Evolutionary conservation across 108 stramenopile genomes (phyloP).

Genomic region (Fistulifera solaris): DNA sequence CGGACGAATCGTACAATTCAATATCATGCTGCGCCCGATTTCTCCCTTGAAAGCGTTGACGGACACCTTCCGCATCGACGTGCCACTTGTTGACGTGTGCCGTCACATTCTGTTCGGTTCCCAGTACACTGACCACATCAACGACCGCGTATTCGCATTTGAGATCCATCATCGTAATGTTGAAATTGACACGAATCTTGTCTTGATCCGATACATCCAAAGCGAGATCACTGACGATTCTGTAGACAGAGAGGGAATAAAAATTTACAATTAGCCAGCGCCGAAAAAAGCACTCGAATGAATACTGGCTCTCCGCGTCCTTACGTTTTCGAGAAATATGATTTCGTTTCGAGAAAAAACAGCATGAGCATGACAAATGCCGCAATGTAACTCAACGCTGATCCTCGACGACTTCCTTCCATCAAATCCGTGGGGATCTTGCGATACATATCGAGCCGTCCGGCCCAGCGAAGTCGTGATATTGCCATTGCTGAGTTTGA

Average conservation of each 20-base stretch:
- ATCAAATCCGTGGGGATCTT: constrained; percentile 77
- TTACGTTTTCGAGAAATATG: constrained; percentile 57
- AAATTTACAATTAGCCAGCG: no score
- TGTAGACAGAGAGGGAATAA: no score
- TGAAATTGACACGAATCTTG: constrained; percentile 79
- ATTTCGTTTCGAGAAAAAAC: constrained; percentile 79
- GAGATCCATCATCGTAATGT: constrained; percentile 88
- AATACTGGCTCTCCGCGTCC: no score
- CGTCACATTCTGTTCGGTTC: constrained; percentile 94
- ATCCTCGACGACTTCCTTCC: constrained; percentile 69
- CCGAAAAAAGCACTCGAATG: no score
- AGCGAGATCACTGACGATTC: constrained; percentile 56
- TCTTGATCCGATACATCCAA: constrained; percentile 54
- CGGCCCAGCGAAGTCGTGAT: constrained; percentile 23
- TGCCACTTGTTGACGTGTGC: constrained; percentile 89
- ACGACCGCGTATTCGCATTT: constrained; percentile 83
- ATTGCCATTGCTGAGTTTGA: no score
- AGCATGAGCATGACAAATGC: constrained; percentile 53
- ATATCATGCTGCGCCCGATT: constrained; percentile 80
- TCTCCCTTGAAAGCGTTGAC: constrained; percentile 69
- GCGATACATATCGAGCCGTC: constrained; percentile 79
- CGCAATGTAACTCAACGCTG: constrained; percentile 50
- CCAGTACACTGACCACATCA: constrained; percentile 66
- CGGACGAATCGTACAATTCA: constrained; percentile 38
- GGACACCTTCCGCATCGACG: constrained; percentile 80